These are phyloP conservation scores for Nymphaea colorata DNA, from an alignment of 164 flowering plant genomes.

Conservation along the genomic window DNA sequence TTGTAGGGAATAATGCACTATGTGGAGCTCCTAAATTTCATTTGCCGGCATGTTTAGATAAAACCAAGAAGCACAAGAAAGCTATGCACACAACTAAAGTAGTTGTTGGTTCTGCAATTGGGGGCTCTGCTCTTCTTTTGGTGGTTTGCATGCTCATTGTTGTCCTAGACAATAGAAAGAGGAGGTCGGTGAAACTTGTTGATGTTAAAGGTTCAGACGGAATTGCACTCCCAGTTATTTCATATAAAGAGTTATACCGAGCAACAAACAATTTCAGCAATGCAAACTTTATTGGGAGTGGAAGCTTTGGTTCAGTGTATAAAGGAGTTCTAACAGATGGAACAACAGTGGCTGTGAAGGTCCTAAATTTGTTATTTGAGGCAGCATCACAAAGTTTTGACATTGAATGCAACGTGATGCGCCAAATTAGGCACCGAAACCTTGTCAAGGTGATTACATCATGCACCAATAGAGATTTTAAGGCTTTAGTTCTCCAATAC, in stretches of 20 bases:
- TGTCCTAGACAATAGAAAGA: not conserved
- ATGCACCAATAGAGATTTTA: constrained; percentile 2
- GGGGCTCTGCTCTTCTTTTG: not conserved
- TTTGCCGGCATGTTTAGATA: not conserved
- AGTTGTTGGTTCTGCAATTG: not conserved
- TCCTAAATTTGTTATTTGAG: not conserved
- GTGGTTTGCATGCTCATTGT: not conserved
- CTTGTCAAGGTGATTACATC: constrained; percentile 1
- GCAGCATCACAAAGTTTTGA: constrained; percentile 3
- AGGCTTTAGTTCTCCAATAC: constrained; percentile 3
- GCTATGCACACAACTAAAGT: too few relatives aligned
- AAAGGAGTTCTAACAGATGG: constrained; percentile 2
- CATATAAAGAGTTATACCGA: not conserved
- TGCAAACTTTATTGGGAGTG: constrained; percentile 1
- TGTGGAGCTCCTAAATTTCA: constrained; percentile 1
- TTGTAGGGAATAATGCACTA: constrained; percentile 1
- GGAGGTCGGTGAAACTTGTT: too few relatives aligned
- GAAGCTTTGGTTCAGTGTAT: constrained; percentile 5
- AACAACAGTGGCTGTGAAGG: constrained; percentile 3
- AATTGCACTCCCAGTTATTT: not conserved
- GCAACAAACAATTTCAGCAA: constrained; percentile 3
- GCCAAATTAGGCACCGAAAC: constrained; percentile 2
- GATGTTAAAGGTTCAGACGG: too few relatives aligned
- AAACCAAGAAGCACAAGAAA: too few relatives aligned
- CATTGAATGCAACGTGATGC: constrained; percentile 1